phyloP scores from a whole-genome alignment of 2,329 filamentous ascomycete species.

The Raffaelea albimanens region DNA sequence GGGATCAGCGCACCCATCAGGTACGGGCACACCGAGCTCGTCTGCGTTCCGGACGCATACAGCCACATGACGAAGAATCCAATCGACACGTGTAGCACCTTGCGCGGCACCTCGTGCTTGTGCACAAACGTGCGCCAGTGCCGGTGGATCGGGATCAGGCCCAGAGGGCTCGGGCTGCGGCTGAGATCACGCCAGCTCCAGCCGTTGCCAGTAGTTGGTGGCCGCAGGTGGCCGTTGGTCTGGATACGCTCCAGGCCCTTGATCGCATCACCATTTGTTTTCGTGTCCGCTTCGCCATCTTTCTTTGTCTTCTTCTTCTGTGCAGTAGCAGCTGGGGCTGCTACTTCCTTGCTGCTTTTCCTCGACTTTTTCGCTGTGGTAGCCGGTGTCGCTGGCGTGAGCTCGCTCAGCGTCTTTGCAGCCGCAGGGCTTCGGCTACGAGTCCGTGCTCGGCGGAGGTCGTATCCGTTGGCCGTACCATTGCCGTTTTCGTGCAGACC shows the following conservation, averaged over 20 bases:
- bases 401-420: constrained; percentile 38
- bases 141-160: constrained; percentile 88
- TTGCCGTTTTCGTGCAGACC: background rate
- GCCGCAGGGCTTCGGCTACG: constrained; percentile 62
- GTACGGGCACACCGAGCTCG: constrained; percentile 69
- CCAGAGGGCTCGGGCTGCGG: constrained; percentile 83
- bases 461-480: constrained; percentile 14
- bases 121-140: constrained; percentile 90
- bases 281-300: background rate
- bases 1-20: constrained; percentile 74
- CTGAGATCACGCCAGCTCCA: constrained; percentile 84
- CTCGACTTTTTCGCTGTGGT: constrained; percentile 18
- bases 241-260: constrained; percentile 4
- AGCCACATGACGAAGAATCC: constrained; percentile 87
- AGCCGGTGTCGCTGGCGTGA: constrained; percentile 34
- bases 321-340: constrained; percentile 15
- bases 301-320: constrained; percentile 12
- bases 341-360: background rate
- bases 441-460: constrained; percentile 53
- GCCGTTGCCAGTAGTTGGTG: constrained; percentile 40
- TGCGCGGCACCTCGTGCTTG: constrained; percentile 93
- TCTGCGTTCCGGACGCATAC: constrained; percentile 71
- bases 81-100: constrained; percentile 88
- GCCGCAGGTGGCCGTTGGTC: constrained; percentile 62
- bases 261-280: constrained; percentile 17